Evolutionary conservation across 768 basidiomycete genomes (phyloP), one percentile per base, ranked within the genome.

Genomic region (Hygrophorus russula): DNA sequence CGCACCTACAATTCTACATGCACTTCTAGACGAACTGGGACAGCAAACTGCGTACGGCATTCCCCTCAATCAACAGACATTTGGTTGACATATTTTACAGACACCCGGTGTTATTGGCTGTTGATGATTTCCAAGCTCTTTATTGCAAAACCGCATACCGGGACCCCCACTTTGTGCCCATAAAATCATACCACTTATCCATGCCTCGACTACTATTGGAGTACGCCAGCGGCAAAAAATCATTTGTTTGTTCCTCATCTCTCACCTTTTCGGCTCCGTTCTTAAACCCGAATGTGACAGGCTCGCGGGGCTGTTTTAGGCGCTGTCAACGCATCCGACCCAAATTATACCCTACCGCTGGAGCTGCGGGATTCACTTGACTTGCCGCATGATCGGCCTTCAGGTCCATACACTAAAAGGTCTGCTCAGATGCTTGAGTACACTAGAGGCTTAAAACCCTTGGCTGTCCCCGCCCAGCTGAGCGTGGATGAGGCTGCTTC

Each of bases 41-140:
- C 56, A 54, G 33, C 90, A 93, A 55, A 76, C 66, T 1, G 56
- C 69, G 83, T 91, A 44, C 51, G 76, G 59, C 5, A 9, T 28
- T 11, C 11, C 34, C 27, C 42, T 17, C 12, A 11, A 2, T 42
- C 14, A 14, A 19, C 14, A 12, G 24, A 11, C 12, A 37, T 43
- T 41, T 20, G 13, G 1, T 31, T n/a, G 5, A 38, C 12, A 17
- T 34, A 18, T 3, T 18, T 15, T 42, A 2, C 46, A 91, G 88
- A 35, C 65, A 69, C 53, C 89, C 89, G 0, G 82, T 94, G 2
- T 57, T 96, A 5, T 63, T 93, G 24, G 91, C 90, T 0, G 67
- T 93, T 1, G 92, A 96, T 50, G 91, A 94, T 52, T 78, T 88
- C 58, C 92, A 94, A 58, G 71, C 87, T 0, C 59, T 96, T 18